Evolutionary conservation across 78 protist genomes (phyloP), one percentile per base, ranked within the genome.

Genomic region (Kipferlia bialata): DNA sequence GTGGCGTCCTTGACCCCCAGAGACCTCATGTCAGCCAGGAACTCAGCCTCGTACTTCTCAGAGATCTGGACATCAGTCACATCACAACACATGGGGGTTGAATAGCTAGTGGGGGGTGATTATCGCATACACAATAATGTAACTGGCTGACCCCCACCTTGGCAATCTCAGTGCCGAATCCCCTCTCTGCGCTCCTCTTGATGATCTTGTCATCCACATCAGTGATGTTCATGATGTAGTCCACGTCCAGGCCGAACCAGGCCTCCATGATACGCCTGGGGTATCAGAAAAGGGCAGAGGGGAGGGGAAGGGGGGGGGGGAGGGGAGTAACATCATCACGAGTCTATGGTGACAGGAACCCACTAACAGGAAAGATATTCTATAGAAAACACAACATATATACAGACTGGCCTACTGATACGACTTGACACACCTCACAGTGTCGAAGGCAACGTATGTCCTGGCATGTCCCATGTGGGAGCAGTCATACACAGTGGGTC

Each of bases 201-300:
- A 94, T 92, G 24, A 79, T 68, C 84, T 96, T 96, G 71, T 96
- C 99, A 73, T 96, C 99, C 7, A 96, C 81, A 73, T 96, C 98
- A 32, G 99, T 96, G 69, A 96, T 75, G 84, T 93, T 93, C 94
- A 92, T 89, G 60, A 86, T 92, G 26, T 51, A 75, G 12, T 34
- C 28, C 32, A 91, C 71, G 39, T 80, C 76, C 66, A 81, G 85
- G 33, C 78, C 71, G 15, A 96, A 84, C 80, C 92, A 91, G 29
- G 91, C 91, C 32, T 53, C 71, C 61, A 92, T 51, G 17, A 96
- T 72, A 24, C 98, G 82, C 22, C 98, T 81, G 22, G 93, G 53
- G 57, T 91, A 84, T n/a, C n/a, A n/a, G n/a, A n/a, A n/a, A n/a
- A n/a, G n/a, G n/a, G n/a, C n/a, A n/a, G n/a, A n/a, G n/a, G n/a